Evolutionary conservation across 805 yeast species (phyloP).

Genomic region (Monosporozyma aquatica): DNA sequence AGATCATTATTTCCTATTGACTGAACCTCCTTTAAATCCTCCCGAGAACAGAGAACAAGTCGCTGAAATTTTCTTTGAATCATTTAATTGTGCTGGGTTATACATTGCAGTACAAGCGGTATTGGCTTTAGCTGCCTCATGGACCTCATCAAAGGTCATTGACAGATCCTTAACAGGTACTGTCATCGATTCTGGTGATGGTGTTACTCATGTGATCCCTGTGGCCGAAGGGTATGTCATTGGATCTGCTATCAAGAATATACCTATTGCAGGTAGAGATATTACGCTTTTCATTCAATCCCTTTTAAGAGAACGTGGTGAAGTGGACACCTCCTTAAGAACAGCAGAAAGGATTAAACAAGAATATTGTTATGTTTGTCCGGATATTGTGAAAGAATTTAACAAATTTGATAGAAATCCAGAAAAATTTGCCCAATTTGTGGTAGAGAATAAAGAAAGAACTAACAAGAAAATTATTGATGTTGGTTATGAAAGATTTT

Average conservation of each 20-base stretch:
- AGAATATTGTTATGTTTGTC: conserved; percentile 93
- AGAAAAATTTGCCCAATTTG: conserved; percentile 85
- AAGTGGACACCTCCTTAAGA: conserved; percentile 81
- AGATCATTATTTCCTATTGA: conserved; percentile 88
- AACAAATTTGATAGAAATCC: conserved; percentile 90
- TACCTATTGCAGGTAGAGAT: conserved; percentile 98
- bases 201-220: conserved; percentile 98
- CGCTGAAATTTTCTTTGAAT: conserved; percentile 98
- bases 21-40: conserved; percentile 99
- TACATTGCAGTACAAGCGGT: conserved; percentile 99
- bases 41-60: conserved; percentile 98
- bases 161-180: conserved; percentile 97
- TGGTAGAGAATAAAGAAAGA: conserved; percentile 67
- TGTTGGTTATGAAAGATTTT: conserved; percentile 93
- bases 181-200: conserved; percentile 97
- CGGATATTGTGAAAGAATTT: conserved; percentile 95
- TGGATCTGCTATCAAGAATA: conserved; percentile 93
- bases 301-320: conserved; percentile 93
- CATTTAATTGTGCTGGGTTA: conserved; percentile 96
- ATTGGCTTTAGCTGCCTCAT: conserved; percentile 93
- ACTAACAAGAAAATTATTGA: conserved; percentile 66
- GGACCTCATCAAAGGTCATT: conserved; percentile 94
- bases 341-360: conserved; percentile 97
- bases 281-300: conserved; percentile 90
- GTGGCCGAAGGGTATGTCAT: conserved; percentile 99